A percentile compares a stretch with the other conserved stretches of the same genome.
Conservation (phyloP, 2,329 filamentous ascomycete species). For the Claviceps fusiformis region DNA sequence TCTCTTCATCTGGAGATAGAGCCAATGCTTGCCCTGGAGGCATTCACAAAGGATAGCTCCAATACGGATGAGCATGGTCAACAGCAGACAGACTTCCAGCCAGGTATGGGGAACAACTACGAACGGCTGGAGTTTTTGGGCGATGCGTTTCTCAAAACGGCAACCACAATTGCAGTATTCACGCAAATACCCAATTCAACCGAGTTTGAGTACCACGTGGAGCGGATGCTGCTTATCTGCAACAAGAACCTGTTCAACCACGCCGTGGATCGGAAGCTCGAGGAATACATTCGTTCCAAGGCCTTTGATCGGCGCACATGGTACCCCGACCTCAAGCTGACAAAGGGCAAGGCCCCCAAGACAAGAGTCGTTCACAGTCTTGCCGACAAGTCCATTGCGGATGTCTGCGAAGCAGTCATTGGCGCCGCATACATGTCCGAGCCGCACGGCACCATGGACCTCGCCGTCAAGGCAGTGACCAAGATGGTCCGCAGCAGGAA, state of each 20-base stretch:
- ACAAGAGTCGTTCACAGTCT: conserved; percentile 45
- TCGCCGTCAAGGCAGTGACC: conserved; percentile 51
- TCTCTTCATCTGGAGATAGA: conserved; percentile 50
- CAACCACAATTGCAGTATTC: conserved; percentile 78
- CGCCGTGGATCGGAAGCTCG: conserved; percentile 50
- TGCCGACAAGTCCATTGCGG: conserved; percentile 80
- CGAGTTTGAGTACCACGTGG: conserved; percentile 80
- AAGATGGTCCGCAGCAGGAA: conserved; percentile 54
- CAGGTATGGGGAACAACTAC: conserved; percentile 88
- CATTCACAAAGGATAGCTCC: conserved; percentile 84
- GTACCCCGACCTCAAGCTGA: conserved; percentile 72
- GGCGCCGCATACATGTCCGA: conserved; percentile 60
- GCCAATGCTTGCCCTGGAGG: conserved; percentile 65
- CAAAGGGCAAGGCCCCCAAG: conserved; percentile 53
- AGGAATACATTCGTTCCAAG: conserved; percentile 70
- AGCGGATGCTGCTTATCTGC: conserved; percentile 81
- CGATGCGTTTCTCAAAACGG: conserved; percentile 91
- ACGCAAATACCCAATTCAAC: conserved; percentile 61
- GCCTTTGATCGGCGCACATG: conserved; percentile 71
- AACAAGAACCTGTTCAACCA: conserved; percentile 79
- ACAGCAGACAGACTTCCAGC: conserved; percentile 59
- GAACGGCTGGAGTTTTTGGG: conserved; percentile 89
- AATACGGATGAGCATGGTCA: conserved; percentile 61
- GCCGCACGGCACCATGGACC: conserved; percentile 31
- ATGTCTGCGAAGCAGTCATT: conserved; percentile 89